Base-by-base conservation (phyloP, 176 grass and related monocot species). In the Panicum miliaceum region DNA sequence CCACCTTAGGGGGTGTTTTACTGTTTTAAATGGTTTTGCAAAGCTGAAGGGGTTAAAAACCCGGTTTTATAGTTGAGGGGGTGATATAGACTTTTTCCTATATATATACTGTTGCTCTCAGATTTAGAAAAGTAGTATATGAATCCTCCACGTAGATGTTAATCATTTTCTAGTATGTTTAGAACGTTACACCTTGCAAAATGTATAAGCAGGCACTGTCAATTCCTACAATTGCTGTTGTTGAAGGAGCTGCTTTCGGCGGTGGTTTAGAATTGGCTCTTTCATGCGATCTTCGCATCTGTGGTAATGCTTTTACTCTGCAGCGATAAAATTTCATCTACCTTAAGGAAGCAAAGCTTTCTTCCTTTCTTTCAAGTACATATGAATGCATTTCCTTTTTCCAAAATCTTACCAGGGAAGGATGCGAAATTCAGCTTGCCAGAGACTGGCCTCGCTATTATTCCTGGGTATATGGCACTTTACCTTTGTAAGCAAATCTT, bases 381-480 rank as follows among this genome's bases (percentile, higher is more conserved):
- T 71, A 66, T n/a, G 32, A 75, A 77, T 62, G 41, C 3, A 0
- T 16, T 84, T 58, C 57, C 42, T 41, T 81, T 81, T 63, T 23
- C 68, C 0, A 3, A 73, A 63, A 54, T 86, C 35, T 48, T 85
- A 72, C 20, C 46, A 99, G 93, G 91, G 64, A 71, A 86, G 65
- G 88, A 76, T 77, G 93, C 91, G 32, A 96, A 88, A 75, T 99
- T 99, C 85, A 87, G 96, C 69, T 84, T 96, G 86, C 96, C 89
- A 61, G 96, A 99, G 65, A 96, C 93, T 64, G 91, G 96, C 61
- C 93, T 99, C 89, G 93, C 91, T 81, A 96, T 99, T 85, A 99
- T 99, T 72, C 93, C 96, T 68, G 91, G 96, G 91, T 99, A 99
- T 54, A 71, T 59, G 8, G 52, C 22, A 7, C 12, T 82, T 75